Evolutionary conservation across 2,329 filamentous ascomycete species (phyloP).

Genomic region (Erysiphe pulchra): DNA sequence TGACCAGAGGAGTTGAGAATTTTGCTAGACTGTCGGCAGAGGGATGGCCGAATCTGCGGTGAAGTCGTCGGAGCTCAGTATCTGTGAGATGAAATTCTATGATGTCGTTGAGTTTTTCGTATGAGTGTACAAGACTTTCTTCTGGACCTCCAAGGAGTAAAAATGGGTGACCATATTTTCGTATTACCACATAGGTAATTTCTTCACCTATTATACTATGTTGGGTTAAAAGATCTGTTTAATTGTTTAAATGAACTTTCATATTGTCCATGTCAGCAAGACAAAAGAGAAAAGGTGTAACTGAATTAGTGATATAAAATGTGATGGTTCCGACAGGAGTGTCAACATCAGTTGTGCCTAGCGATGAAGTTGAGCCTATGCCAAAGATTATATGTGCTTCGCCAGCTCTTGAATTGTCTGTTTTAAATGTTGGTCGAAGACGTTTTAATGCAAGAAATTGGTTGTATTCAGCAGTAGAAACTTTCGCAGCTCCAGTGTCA

Average conservation of each 20-base stretch:
- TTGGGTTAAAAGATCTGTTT: neutral
- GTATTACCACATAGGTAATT: neutral
- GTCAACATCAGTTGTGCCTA: neutral
- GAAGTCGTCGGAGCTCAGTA: neutral
- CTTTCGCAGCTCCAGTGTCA: neutral
- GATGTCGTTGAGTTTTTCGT: neutral
- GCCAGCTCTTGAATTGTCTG: neutral
- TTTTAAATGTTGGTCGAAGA: neutral
- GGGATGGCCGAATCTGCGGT: neutral
- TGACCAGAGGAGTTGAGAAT: neutral
- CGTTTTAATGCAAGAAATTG: neutral
- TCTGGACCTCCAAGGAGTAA: neutral
- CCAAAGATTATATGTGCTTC: neutral
- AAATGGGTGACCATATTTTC: neutral
- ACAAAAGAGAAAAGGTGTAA: neutral
- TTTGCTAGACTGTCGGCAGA: neutral
- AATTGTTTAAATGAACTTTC: neutral
- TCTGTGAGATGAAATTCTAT: neutral
- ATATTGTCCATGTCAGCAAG: slow-evolving; percentile 1
- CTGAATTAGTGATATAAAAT: neutral
- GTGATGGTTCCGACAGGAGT: neutral
- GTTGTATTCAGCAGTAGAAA: neutral
- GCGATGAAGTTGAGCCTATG: neutral
- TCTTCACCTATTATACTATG: neutral
- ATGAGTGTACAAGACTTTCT: neutral